phyloP scores from a whole-genome alignment of 73 alveolate genomes.

The Paramecium primaurelia region DNA sequence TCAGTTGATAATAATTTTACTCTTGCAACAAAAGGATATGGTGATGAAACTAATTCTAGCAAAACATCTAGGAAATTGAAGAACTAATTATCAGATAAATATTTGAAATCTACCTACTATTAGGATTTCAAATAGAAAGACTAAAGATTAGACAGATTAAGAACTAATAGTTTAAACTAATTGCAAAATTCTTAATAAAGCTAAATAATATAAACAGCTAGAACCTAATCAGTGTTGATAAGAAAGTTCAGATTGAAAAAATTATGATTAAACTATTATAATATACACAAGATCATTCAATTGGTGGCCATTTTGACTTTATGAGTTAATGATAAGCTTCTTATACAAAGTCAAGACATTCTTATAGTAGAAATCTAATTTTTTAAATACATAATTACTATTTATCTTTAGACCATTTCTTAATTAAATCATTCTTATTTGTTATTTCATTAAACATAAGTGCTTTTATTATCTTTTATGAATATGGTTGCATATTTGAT shows the following conservation, averaged over 20 bases:
- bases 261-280: not conserved
- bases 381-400: not conserved
- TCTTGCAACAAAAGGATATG: not conserved
- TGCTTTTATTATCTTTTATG: conserved; percentile 17
- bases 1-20: not conserved
- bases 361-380: not conserved
- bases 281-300: conserved; percentile 1
- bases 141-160: not conserved
- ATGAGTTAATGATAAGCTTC: not conserved
- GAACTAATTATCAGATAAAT: not conserved
- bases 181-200: not conserved
- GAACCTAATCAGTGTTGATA: not conserved
- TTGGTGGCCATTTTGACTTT: conserved; percentile 5
- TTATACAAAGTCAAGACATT: not conserved
- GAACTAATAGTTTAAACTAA: not conserved
- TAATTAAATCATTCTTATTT: not conserved
- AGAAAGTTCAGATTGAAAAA: not conserved
- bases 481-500: conserved; percentile 46
- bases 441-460: conserved; percentile 33
- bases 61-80: not conserved
- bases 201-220: not conserved
- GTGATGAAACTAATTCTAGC: not conserved
- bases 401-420: conserved; percentile 51
- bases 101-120: not conserved
- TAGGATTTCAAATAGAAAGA: not conserved